Evolutionary conservation across 139 green algal species (phyloP).

Genomic region (Chlorella sp.): DNA sequence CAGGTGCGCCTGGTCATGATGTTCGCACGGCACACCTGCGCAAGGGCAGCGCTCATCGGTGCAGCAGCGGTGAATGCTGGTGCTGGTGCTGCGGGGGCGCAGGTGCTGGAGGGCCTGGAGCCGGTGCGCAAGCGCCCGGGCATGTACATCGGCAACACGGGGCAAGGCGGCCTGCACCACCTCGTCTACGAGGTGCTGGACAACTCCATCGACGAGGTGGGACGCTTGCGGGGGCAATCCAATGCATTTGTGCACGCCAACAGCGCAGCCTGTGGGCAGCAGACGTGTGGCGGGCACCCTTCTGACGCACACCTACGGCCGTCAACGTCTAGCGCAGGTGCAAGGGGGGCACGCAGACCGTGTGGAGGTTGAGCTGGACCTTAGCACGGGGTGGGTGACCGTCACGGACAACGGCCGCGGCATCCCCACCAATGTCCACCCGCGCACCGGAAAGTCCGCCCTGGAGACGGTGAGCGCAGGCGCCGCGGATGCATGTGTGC

Average conservation of each 20-base stretch:
- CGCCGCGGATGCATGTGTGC: too few relatives aligned
- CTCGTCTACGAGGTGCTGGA: slow-evolving; percentile 97
- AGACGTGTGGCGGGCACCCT: neutral
- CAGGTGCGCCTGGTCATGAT: too few relatives aligned
- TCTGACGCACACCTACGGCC: neutral
- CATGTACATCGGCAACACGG: slow-evolving; percentile 99
- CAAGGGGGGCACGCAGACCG: slow-evolving; percentile 73
- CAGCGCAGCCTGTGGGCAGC: too few relatives aligned
- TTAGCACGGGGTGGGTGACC: slow-evolving; percentile 59
- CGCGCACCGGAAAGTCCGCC: slow-evolving; percentile 74
- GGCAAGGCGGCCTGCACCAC: slow-evolving; percentile 87
- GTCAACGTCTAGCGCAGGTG: slow-evolving; percentile 34
- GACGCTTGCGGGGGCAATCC: too few relatives aligned
- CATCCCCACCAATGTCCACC: slow-evolving; percentile 89
- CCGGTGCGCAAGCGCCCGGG: slow-evolving; percentile 94
- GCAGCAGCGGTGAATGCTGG: too few relatives aligned
- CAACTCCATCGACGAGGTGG: slow-evolving; percentile 88
- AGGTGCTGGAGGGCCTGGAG: slow-evolving; percentile 97
- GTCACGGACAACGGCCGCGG: slow-evolving; percentile 89
- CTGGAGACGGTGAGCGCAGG: slow-evolving; percentile 57
- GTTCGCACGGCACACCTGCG: too few relatives aligned
- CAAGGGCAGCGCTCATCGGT: too few relatives aligned
- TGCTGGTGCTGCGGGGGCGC: slow-evolving; percentile 13
- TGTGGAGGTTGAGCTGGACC: slow-evolving; percentile 53
- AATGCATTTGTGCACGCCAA: too few relatives aligned